phyloP scores from a whole-genome alignment of 805 yeast species.

The Saccharomyces kudriavzevii region DNA sequence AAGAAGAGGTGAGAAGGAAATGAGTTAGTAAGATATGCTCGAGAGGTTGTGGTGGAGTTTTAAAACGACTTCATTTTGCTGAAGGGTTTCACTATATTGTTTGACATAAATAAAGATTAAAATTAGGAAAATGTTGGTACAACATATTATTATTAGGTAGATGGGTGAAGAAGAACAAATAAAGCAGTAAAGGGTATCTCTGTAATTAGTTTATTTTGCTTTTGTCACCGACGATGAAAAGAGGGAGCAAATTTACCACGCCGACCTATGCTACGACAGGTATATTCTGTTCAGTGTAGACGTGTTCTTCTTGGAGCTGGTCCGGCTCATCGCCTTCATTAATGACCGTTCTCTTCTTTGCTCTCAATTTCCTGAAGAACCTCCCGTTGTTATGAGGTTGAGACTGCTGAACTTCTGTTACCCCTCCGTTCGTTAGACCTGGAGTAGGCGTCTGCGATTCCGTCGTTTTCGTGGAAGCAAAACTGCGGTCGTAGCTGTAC shows the following conservation, averaged over 20 bases:
- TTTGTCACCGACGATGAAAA: background rate
- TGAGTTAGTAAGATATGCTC: background rate
- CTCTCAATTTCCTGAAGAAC: conserved; percentile 8
- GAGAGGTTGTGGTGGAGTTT: background rate
- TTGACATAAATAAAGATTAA: background rate
- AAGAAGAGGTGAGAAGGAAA: background rate
- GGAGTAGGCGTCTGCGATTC: conserved; percentile 1
- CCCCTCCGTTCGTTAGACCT: background rate
- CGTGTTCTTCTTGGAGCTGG: background rate
- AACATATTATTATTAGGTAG: background rate
- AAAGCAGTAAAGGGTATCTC: no score
- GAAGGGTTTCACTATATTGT: background rate
- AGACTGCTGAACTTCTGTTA: background rate
- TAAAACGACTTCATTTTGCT: background rate
- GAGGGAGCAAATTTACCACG: background rate
- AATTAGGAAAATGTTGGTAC: background rate
- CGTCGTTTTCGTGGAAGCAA: background rate
- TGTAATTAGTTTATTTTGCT: background rate
- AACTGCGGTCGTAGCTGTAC: conserved; percentile 2
- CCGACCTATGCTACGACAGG: background rate
- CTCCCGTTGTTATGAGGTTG: background rate
- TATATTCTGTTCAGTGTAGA: background rate
- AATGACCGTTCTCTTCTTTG: conserved; percentile 3
- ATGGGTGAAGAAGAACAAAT: background rate
- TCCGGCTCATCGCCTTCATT: background rate